Base-by-base conservation (phyloP, 768 basidiomycete genomes). In the Phanerochaete sordida region DNA sequence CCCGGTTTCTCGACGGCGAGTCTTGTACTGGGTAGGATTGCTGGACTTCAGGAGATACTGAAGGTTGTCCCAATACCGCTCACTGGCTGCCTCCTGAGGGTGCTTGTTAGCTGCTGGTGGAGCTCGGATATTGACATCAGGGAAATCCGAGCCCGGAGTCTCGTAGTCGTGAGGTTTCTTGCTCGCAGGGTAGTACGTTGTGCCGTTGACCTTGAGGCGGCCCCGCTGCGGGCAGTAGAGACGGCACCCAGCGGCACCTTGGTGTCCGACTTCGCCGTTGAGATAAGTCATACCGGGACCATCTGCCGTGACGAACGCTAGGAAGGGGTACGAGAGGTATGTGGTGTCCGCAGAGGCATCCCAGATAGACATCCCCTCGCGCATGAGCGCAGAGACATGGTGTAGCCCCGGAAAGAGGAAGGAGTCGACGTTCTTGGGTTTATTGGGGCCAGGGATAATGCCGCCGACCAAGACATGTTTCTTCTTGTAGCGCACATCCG, bases 111-210 rank as follows among this genome's bases (percentile, higher is more conserved):
- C 11, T 21, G 3, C 12, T 3, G 55, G 44, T 21, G 2, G 26
- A 1, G 19, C 27, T 12, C n/a, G n/a, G 23, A 73, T 47, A n/a
- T 73, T 53, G 2, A 77, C 53, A 43, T 78, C 73, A 2, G 28
- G 9, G 54, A 77, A 75, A 55, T 68, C 52, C 26, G 66, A 73
- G 0, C 72, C 73, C 0, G 24, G 19, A 0, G 73, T 55, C 11
- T 12, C 19, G 31, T 67, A 73, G 35, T 59, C 24, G n/a, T 37
- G 12, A 0, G 77, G 77, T 11, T 64, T 62, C 0, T 71, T 53
- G 4, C 64, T 58, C 0, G 64, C 75, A 0, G 75, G 73, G 59
- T 75, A 79, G 48, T 79, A 78, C 19, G 66, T 67, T 0, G 58
- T 24, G 0, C 50, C 64, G 1, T 63, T 59, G 0, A 63, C 58